phyloP scores from a whole-genome alignment of 345 rosid genomes.

The Citrus hindsii region DNA sequence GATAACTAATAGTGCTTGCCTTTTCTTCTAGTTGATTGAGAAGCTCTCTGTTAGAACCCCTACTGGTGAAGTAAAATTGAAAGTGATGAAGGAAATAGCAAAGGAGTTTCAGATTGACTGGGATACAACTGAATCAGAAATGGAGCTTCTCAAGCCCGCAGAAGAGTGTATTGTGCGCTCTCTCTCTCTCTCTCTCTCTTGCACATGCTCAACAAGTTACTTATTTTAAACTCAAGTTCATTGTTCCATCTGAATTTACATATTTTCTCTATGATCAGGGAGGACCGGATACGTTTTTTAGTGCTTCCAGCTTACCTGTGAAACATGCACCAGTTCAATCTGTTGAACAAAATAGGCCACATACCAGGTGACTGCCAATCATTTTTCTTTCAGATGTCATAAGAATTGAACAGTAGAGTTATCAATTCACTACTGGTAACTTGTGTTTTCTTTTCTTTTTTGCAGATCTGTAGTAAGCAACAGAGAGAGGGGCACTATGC shows the following conservation, averaged over 20 bases:
- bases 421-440: neutral
- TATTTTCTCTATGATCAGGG: conserved; percentile 35
- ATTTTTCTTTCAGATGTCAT: neutral
- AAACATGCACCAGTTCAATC: conserved; percentile 27
- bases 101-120: conserved; percentile 79
- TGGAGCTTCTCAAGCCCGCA: conserved; percentile 81
- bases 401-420: neutral
- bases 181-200: neutral
- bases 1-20: neutral
- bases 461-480: conserved; percentile 28
- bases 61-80: conserved; percentile 69
- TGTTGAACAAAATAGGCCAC: conserved; percentile 20
- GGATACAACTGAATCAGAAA: conserved; percentile 85
- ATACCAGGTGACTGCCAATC: conserved; percentile 23
- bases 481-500: conserved; percentile 20
- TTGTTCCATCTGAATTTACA: neutral
- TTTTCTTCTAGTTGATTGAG: conserved; percentile 59
- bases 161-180: conserved; percentile 63
- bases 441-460: conserved; percentile 10
- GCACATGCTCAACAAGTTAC: neutral
- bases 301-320: conserved; percentile 71
- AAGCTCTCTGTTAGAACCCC: conserved; percentile 90
- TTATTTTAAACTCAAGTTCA: neutral
- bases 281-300: conserved; percentile 57
- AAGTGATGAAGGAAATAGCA: conserved; percentile 82